These are phyloP conservation scores for Lolium multiflorum DNA, from an alignment of 176 grass and related monocot species.

Conservation along the genomic window DNA sequence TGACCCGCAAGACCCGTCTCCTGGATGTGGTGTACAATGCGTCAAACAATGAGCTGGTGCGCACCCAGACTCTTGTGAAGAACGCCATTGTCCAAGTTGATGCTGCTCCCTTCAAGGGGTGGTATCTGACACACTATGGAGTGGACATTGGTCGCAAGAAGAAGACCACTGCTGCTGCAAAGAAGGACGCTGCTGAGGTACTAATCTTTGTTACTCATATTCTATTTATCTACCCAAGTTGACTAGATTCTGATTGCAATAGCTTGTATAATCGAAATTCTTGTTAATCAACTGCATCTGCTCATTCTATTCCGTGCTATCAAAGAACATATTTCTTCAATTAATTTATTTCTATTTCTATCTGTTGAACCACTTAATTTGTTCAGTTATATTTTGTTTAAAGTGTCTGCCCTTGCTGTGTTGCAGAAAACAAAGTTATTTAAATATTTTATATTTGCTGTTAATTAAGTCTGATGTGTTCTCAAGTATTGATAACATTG, in stretches of 20 bases:
- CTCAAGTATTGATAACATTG: background rate
- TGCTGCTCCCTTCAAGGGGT: conserved; percentile 53
- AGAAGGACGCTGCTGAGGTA: conserved; percentile 57
- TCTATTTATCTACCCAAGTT: background rate
- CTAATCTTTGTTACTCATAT: background rate
- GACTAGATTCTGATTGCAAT: background rate
- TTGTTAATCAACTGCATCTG: background rate
- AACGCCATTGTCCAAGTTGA: conserved; percentile 58
- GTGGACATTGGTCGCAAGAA: conserved; percentile 55
- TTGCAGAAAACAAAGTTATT: background rate
- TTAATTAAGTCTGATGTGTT: too few relatives aligned
- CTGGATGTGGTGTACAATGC: conserved; percentile 56
- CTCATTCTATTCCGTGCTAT: background rate
- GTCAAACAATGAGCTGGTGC: conserved; percentile 54
- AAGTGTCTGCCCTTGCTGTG: background rate
- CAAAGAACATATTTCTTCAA: background rate
- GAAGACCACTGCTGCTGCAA: conserved; percentile 44
- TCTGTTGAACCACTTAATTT: background rate
- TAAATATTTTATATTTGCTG: too few relatives aligned
- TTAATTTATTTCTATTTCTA: background rate
- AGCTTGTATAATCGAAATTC: too few relatives aligned
- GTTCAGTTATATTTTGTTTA: background rate
- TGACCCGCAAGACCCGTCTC: conserved; percentile 51
- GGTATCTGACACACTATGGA: conserved; percentile 56
- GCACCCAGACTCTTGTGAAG: conserved; percentile 49